A percentile compares a stretch with the other conserved stretches of the same genome.
phyloP scores from a whole-genome alignment of 1,284 basidiomycete species.

The Ganoderma boninense region DNA sequence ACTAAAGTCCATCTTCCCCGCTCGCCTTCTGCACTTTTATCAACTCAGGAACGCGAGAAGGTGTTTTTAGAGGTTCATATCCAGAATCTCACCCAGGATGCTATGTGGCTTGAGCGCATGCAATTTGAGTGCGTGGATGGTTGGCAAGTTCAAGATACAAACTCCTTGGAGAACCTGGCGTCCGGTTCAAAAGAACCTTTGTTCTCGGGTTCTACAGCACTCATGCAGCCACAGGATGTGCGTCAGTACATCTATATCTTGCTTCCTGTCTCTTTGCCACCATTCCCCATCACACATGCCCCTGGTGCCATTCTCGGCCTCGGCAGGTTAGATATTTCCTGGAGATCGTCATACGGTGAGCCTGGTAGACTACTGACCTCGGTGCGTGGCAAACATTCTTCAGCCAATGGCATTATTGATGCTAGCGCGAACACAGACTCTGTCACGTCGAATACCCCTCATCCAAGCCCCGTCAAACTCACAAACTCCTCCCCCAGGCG shows the following conservation, averaged over 20 bases:
- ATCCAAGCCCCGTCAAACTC: conserved; percentile 40
- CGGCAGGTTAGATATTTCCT: conserved; percentile 83
- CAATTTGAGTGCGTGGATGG: conserved; percentile 76
- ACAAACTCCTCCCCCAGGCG: conserved; percentile 40
- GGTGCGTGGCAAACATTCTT: conserved; percentile 39
- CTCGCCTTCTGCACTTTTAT: conserved; percentile 74
- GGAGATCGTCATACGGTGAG: conserved; percentile 83
- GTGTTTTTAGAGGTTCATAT: conserved; percentile 90
- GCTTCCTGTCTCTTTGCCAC: conserved; percentile 55
- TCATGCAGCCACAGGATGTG: conserved; percentile 83
- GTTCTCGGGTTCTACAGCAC: conserved; percentile 67
- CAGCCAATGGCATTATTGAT: background rate
- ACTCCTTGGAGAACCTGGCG: conserved; percentile 42
- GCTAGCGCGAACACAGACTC: conserved; percentile 52
- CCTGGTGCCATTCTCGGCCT: conserved; percentile 80
- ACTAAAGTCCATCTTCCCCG: conserved; percentile 84
- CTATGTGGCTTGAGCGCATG: conserved; percentile 82
- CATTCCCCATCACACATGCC: conserved; percentile 58
- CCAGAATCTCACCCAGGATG: conserved; percentile 82
- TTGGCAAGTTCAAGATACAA: conserved; percentile 69
- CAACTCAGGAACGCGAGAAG: conserved; percentile 71
- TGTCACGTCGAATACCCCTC: conserved; percentile 76
- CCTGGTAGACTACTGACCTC: conserved; percentile 86
- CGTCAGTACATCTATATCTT: conserved; percentile 88
- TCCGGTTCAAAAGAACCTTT: conserved; percentile 47